phyloP scores from a whole-genome alignment of 768 basidiomycete genomes.

The Pulveroboletus sp. region DNA sequence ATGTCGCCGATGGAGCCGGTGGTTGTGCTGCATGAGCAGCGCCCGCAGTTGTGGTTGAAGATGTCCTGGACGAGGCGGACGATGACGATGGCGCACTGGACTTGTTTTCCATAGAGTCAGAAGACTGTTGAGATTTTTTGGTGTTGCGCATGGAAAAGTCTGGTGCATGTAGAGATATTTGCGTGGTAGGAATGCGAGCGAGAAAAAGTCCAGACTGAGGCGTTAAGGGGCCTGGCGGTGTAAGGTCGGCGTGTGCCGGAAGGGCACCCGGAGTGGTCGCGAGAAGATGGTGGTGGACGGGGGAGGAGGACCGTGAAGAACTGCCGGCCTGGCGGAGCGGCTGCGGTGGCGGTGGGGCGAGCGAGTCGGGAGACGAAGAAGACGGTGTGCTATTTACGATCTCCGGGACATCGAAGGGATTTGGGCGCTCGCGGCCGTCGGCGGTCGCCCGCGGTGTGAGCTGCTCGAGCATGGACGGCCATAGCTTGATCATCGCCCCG shows the following conservation, averaged over 20 bases:
- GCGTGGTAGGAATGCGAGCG: slow-evolving; percentile 51
- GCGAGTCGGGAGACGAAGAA: slow-evolving; percentile 15
- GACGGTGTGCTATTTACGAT: slow-evolving; percentile 26
- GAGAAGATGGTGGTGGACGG: slow-evolving; percentile 32
- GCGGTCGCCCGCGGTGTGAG: slow-evolving; percentile 54
- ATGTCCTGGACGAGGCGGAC: slow-evolving; percentile 35
- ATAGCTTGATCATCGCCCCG: slow-evolving; percentile 61
- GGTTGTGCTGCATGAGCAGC: slow-evolving; percentile 24
- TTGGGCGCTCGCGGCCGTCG: slow-evolving; percentile 42
- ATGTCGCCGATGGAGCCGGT: slow-evolving; percentile 33
- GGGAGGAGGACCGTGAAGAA: slow-evolving; percentile 12
- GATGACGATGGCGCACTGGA: slow-evolving; percentile 41
- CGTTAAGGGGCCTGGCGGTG: slow-evolving; percentile 45
- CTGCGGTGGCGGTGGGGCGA: slow-evolving; percentile 8
- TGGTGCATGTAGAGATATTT: slow-evolving; percentile 81
- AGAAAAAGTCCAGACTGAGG: slow-evolving; percentile 46
- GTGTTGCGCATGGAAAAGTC: slow-evolving; percentile 75
- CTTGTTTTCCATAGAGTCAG: slow-evolving; percentile 34
- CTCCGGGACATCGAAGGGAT: slow-evolving; percentile 58
- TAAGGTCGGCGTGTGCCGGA: slow-evolving; percentile 32
- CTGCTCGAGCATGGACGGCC: slow-evolving; percentile 55
- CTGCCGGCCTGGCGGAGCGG: not conserved
- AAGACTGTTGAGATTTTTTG: slow-evolving; percentile 33
- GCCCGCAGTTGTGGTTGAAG: slow-evolving; percentile 25
- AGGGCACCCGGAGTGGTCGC: slow-evolving; percentile 16